phyloP scores from a whole-genome alignment of 495 filamentous ascomycete species.

The Cudoniella acicularis region DNA sequence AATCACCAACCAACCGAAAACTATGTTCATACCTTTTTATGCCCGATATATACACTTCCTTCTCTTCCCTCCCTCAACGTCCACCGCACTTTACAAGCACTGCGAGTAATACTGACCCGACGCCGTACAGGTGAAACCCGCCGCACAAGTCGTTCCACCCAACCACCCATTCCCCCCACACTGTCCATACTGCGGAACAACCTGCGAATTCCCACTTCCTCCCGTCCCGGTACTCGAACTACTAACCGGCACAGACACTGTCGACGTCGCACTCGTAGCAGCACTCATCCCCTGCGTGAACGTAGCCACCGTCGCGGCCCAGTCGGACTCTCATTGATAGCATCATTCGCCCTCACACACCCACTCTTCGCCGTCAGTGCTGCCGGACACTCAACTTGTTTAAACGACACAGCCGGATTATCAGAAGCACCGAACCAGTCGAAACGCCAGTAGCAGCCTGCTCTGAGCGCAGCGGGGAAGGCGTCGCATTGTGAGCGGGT shows the following conservation, averaged over 20 bases:
- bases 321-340: not conserved
- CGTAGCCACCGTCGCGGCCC: not conserved
- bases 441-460: slow-evolving; percentile 66
- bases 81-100: slow-evolving; percentile 10
- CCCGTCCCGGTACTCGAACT: not conserved
- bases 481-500: slow-evolving; percentile 47
- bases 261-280: not conserved
- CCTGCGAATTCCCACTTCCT: not conserved
- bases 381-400: slow-evolving; percentile 50
- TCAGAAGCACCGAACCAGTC: slow-evolving; percentile 62
- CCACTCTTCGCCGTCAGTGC: slow-evolving; percentile 52
- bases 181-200: slow-evolving; percentile 23
- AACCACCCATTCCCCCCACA: slow-evolving; percentile 15
- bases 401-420: slow-evolving; percentile 56
- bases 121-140: slow-evolving; percentile 15
- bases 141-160: slow-evolving; percentile 14
- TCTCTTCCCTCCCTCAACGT: not conserved
- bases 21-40: too few species aligned
- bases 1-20: too few species aligned
- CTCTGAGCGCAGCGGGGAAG: slow-evolving; percentile 54
- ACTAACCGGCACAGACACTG: not conserved
- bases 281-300: not conserved
- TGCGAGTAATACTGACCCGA: slow-evolving; percentile 19
- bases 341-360: slow-evolving; percentile 28
- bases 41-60: too few species aligned